These are phyloP conservation scores for Microcera coccophila DNA, from an alignment of 2,329 filamentous ascomycete species.

Conservation along the genomic window DNA sequence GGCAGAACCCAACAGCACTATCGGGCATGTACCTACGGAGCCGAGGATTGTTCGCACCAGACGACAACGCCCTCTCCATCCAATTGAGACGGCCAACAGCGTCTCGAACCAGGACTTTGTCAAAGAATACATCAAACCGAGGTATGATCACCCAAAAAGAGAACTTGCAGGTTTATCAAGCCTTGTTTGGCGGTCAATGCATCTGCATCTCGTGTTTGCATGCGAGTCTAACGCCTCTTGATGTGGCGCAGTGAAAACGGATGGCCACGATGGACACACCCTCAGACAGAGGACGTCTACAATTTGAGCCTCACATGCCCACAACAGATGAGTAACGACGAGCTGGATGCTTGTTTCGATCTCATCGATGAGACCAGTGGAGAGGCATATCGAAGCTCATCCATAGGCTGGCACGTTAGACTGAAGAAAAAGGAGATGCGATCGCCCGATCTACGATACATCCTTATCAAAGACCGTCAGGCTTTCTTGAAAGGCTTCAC, in stretches of 20 bases:
- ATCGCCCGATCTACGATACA: constrained; percentile 62
- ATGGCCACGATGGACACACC: constrained; percentile 50
- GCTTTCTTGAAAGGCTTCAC: constrained; percentile 50
- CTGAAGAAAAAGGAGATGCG: constrained; percentile 66
- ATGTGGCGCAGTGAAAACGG: constrained; percentile 5
- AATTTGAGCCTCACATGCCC: constrained; percentile 42
- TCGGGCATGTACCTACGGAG: background rate
- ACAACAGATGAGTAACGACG: constrained; percentile 35
- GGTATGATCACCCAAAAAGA: constrained; percentile 32
- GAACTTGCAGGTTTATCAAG: background rate
- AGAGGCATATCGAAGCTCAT: constrained; percentile 60
- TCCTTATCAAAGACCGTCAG: constrained; percentile 50
- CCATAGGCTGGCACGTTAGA: constrained; percentile 58
- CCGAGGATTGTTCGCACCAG: constrained; percentile 3
- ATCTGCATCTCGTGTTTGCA: background rate
- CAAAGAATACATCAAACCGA: constrained; percentile 43
- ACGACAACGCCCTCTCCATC: constrained; percentile 16
- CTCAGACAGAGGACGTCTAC: constrained; percentile 40
- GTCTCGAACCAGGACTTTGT: constrained; percentile 48
- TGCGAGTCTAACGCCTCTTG: background rate
- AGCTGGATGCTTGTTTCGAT: constrained; percentile 51
- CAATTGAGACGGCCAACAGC: constrained; percentile 47
- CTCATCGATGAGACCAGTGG: constrained; percentile 62
- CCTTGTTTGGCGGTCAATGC: background rate
- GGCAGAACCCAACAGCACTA: constrained; percentile 5